Percentiles rank a stretch among this genome's conserved stretches.
These are phyloP conservation scores for Trypanosoma congolense DNA, from an alignment of 208 protist genomes.

Conservation along the genomic window DNA sequence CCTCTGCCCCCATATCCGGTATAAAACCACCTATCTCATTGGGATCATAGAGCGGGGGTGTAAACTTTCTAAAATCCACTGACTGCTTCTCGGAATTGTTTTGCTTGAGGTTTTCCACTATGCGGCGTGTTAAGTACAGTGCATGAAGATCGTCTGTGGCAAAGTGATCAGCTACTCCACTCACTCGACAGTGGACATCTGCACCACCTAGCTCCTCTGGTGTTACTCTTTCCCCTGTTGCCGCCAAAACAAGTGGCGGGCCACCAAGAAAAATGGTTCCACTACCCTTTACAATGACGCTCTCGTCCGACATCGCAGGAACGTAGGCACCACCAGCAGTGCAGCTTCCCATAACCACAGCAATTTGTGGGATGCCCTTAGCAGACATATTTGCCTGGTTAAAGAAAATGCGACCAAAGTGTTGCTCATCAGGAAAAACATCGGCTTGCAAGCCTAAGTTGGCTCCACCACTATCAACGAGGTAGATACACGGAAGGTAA, in stretches of 20 bases:
- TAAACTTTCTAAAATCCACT: slow-evolving; percentile 34
- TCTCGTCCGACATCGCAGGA: slow-evolving; percentile 94
- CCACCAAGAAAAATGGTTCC: slow-evolving; percentile 96
- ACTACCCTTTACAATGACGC: slow-evolving; percentile 90
- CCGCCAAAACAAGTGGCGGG: slow-evolving; percentile 91
- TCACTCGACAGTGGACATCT: slow-evolving; percentile 88
- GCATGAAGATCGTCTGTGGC: slow-evolving; percentile 90
- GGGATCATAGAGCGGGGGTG: slow-evolving; percentile 80
- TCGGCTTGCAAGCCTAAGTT: slow-evolving; percentile 91
- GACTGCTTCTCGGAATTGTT: slow-evolving; percentile 17
- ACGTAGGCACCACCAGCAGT: slow-evolving; percentile 96
- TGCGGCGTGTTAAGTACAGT: slow-evolving; percentile 77
- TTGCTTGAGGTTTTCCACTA: slow-evolving; percentile 88
- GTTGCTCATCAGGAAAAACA: slow-evolving; percentile 94
- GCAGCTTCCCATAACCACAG: slow-evolving; percentile 97
- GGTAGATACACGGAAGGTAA: slow-evolving; percentile 95
- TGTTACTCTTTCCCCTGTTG: slow-evolving; percentile 91
- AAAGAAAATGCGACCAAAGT: slow-evolving; percentile 98
- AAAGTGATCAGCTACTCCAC: slow-evolving; percentile 92
- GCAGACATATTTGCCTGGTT: slow-evolving; percentile 96
- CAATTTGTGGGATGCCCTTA: slow-evolving; percentile 92
- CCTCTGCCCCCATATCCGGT: slow-evolving; percentile 71
- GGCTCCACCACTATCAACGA: slow-evolving; percentile 95
- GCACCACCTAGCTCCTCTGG: slow-evolving; percentile 94
- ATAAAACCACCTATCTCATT: slow-evolving; percentile 89